Base-by-base conservation (phyloP, 108 stramenopile species). In the Thalassiosira profunda region DNA sequence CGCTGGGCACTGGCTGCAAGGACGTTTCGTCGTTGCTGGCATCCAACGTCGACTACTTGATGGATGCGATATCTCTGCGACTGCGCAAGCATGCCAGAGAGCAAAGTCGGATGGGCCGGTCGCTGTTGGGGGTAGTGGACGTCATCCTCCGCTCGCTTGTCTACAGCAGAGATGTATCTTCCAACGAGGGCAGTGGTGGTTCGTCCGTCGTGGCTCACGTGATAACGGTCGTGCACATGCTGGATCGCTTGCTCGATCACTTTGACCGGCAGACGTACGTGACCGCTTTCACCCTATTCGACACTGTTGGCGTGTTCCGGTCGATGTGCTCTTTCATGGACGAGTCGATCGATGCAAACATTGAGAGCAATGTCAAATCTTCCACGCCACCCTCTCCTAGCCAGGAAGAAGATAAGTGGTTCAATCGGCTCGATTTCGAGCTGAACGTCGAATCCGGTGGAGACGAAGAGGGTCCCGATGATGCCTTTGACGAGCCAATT, bases 21-120 rank as follows among this genome's bases (percentile, higher is more conserved):
- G 53, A 67, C 17, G 49, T 79, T 25, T 42, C 56, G 15, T 58
- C 55, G 7, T 56, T 83, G 38, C 11, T 83, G 3, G 43, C 51
- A 14, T 18, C 44, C 14, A 83, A 83, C 52, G 79, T 83, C 31
- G 81, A 83, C 70, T 83, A 83, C 38, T 45, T 83, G 28, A 29
- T 83, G 18, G 77, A 78, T 66, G 53, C 49, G 4, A 35, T 78
- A 24, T 72, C 72, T 4, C 30, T 67, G 38, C 47, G 38, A 42
- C 56, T 78, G 31, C 74, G 65, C 30, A 59, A 37, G 20, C 65
- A 75, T 38, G 57, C 64, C 38, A 54, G 35, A 54, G 74, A 67
- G n/a, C 48, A 51, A 10, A 60, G 41, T 18, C 8, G 34, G 15
- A 46, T 73, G 33, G 40, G 33, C 25, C 72, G 76, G 37, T 78